Conservation (phyloP, 495 filamentous ascomycete species). For the Lophiotrema nucula region DNA sequence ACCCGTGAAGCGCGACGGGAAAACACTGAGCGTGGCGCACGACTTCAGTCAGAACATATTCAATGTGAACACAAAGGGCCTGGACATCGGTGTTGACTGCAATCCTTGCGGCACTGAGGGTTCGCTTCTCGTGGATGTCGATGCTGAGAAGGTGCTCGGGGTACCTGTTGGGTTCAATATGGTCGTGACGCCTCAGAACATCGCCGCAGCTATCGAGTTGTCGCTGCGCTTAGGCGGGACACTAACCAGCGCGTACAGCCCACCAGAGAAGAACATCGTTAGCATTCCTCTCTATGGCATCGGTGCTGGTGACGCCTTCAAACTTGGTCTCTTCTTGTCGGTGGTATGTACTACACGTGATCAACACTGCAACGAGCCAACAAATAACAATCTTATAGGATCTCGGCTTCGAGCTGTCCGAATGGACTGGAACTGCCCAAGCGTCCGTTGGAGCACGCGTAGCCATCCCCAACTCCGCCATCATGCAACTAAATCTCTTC, state of each 20-base stretch:
- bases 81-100: slow-evolving; percentile 14
- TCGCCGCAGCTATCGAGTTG: slow-evolving; percentile 21
- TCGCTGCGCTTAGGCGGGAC: slow-evolving; percentile 10
- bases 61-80: slow-evolving; percentile 1
- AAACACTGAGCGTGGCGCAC: slow-evolving; percentile 17
- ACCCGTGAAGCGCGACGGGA: slow-evolving; percentile 4
- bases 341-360: too few relatives aligned
- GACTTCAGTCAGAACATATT: slow-evolving; percentile 18
- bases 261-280: slow-evolving; percentile 22
- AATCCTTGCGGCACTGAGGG: slow-evolving; percentile 12
- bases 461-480: slow-evolving; percentile 16
- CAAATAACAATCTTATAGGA: too few relatives aligned
- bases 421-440: slow-evolving; percentile 14
- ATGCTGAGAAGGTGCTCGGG: slow-evolving; percentile 10
- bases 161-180: slow-evolving; percentile 9
- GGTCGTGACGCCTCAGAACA: slow-evolving; percentile 12
- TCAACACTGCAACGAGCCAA: too few relatives aligned
- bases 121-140: slow-evolving; percentile 20
- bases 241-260: slow-evolving; percentile 5
- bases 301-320: slow-evolving; percentile 14
- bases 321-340: slow-evolving; percentile 27
- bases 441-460: slow-evolving; percentile 16
- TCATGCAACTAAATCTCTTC: slow-evolving; percentile 23
- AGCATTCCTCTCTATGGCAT: slow-evolving; percentile 25
- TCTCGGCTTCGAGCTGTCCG: slow-evolving; percentile 19